Base-by-base conservation (phyloP, 768 basidiomycete species). In the Holtermanniella nyarrowii region DNA sequence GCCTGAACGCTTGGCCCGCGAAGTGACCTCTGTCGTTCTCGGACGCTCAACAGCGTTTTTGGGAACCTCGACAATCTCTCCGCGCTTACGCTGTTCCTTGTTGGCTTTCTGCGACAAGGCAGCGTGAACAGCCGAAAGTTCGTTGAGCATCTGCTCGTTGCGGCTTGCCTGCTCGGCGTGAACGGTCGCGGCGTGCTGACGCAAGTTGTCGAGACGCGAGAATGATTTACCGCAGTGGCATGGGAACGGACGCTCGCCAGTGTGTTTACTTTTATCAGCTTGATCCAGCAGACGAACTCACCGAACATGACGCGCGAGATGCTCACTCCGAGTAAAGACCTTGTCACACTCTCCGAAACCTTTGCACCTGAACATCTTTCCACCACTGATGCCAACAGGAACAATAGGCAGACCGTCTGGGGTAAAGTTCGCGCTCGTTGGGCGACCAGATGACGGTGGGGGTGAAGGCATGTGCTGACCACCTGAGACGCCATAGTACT, bases 181-280 rank as follows among this genome's bases (percentile, higher is more conserved):
- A 0, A 95, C 90, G 4, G 91, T 93, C 77, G 91, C 86, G 0
- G 90, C 88, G 71, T 97, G 93, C 69, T 97, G 93, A 43, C 93
- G 83, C 2, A 97, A 79, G 66, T 97, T 97, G 74, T 97, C 93
- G 68, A 97, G 82, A 12, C 93, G 82, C 4, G 88, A 90, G 69
- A 96, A 96, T 59, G 91, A 84, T 72, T 93, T 91, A 12, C 82
- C 80, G 75, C 93, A 97, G 69, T 96, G 91, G 66, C 93, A 97
- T 39, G 82, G 80, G 73, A 97, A 97, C 16, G 93, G 93, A 18
- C 90, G 82, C 69, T 96, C 93, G 56, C 93, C 93, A 3, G 93
- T 96, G 73, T 97, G 93, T 79, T 96, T 96, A 60, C 91, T 96
- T 74, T 18, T 22, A 22, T 49, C 42, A 44, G 37, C 26, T 20